Conservation (phyloP, 352 stramenopile species). For the Pythium scleroteichum region DNA sequence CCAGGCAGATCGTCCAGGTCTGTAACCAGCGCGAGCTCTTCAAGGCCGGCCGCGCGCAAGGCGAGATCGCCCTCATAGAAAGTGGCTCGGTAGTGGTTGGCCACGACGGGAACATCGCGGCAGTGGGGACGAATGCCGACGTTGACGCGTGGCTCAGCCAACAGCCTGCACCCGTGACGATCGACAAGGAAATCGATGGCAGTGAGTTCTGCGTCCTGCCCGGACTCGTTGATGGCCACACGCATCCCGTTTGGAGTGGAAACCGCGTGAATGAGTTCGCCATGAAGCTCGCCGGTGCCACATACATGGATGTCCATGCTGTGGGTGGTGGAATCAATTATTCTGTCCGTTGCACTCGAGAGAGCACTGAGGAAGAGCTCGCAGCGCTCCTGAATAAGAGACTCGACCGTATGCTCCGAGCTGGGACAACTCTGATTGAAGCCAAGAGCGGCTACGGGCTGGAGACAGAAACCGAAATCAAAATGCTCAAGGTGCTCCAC, state of each 20-base stretch:
- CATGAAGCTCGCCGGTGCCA: conserved; percentile 85
- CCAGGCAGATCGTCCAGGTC: conserved; percentile 73
- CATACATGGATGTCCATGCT: conserved; percentile 85
- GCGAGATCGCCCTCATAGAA: conserved; percentile 61
- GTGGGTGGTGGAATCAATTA: conserved; percentile 80
- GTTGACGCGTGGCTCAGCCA: conserved; percentile 54
- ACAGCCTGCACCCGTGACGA: conserved; percentile 62
- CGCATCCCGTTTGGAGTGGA: conserved; percentile 82
- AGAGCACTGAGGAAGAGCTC: conserved; percentile 68
- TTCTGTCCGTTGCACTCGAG: conserved; percentile 70
- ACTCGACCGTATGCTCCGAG: conserved; percentile 73
- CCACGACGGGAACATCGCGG: conserved; percentile 53
- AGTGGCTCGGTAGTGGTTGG: conserved; percentile 62
- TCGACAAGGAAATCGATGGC: conserved; percentile 73
- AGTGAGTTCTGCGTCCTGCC: conserved; percentile 70
- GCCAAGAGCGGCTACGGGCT: conserved; percentile 85
- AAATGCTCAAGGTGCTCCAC: conserved; percentile 85
- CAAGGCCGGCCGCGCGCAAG: conserved; percentile 65
- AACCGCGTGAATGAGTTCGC: conserved; percentile 86
- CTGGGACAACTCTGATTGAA: conserved; percentile 76
- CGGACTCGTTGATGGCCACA: conserved; percentile 82
- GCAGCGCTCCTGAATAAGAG: conserved; percentile 44
- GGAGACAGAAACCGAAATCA: conserved; percentile 80
- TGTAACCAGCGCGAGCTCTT: conserved; percentile 59
- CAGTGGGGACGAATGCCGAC: conserved; percentile 54